Conservation (phyloP, 169 alveolate species). For the Eimeria acervulina region DNA sequence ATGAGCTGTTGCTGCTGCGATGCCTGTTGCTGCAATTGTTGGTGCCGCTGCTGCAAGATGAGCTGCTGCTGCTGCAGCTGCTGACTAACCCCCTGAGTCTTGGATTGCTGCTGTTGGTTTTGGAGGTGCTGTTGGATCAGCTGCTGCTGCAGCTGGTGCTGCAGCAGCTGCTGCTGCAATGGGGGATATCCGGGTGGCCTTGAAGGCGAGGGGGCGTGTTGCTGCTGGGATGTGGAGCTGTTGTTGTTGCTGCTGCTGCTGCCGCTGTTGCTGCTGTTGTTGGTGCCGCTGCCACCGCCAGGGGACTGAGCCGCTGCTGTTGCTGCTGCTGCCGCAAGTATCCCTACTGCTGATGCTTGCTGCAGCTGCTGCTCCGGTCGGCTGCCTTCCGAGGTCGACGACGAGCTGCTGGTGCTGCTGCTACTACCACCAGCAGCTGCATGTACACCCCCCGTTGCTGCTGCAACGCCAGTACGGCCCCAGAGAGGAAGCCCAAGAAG, state of each 20-base stretch:
- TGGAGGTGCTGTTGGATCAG: constrained; percentile 66
- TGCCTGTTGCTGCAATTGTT: constrained; percentile 63
- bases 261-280: constrained; percentile 42
- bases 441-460: constrained; percentile 40
- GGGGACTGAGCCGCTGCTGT: constrained; percentile 44
- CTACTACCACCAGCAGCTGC: constrained; percentile 29
- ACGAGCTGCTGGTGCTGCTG: constrained; percentile 47
- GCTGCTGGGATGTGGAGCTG: constrained; percentile 64
- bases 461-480: constrained; percentile 55
- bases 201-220: constrained; percentile 60
- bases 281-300: constrained; percentile 62
- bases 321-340: background rate
- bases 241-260: constrained; percentile 25
- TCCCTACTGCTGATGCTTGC: constrained; percentile 30
- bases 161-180: constrained; percentile 78
- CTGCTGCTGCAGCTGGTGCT: constrained; percentile 76
- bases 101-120: constrained; percentile 57
- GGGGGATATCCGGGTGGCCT: constrained; percentile 40
- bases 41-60: constrained; percentile 57
- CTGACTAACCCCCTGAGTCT: constrained; percentile 44
- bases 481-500: constrained; percentile 63
- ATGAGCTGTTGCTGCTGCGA: constrained; percentile 65
- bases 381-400: constrained; percentile 28
- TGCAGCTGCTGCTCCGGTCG: constrained; percentile 58
- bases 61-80: constrained; percentile 75